Evolutionary conservation across 768 basidiomycete genomes (phyloP), one percentile per base, ranked within the genome.

Genomic region (Mycena pura): DNA sequence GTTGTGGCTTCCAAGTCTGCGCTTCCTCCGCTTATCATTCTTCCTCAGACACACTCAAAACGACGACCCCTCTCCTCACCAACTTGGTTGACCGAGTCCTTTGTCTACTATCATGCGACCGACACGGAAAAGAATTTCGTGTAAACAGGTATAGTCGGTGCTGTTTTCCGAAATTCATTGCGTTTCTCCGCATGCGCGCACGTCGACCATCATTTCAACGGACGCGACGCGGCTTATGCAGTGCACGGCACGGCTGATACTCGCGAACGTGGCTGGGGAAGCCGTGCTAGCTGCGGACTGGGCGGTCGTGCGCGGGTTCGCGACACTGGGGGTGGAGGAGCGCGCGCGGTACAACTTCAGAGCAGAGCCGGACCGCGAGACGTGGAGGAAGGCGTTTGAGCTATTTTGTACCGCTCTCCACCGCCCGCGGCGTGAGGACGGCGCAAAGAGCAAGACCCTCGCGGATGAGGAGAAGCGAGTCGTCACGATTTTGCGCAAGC

Each of bases 251-350:
- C 77, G 85, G 21, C 73, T 93, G 14, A 73, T 93, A 29, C 77
- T 89, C 19, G 79, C 86, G 0, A 76, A 78, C 38, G 85, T 84
- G 38, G 72, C 78, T 31, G 83, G 84, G 21, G 78, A 78, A 64
- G 69, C 63, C 22, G 76, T 76, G 10, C 71, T 83, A 19, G 70
- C 74, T 13, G 71, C 77, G 17, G 86, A 90, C 65, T 84, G 86
- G 82, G 76, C 80, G 15, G 78, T 85, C 21, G 75, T 92, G 40
- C 74, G 75, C 5, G 79, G 86, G 13, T 78, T 93, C 51, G 94
- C 94, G 5, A 88, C 84, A 60, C 77, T 95, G 50, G 88, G 89
- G 19, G 85, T 94, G 84, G 89, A 92, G 72, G 88, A 92, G 39
- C 75, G 87, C 55, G 78, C 81, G 49, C 81, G 81, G 63, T 77